phyloP scores from a whole-genome alignment of 73 alveolate species.

The Paramecium tetraurelia region DNA sequence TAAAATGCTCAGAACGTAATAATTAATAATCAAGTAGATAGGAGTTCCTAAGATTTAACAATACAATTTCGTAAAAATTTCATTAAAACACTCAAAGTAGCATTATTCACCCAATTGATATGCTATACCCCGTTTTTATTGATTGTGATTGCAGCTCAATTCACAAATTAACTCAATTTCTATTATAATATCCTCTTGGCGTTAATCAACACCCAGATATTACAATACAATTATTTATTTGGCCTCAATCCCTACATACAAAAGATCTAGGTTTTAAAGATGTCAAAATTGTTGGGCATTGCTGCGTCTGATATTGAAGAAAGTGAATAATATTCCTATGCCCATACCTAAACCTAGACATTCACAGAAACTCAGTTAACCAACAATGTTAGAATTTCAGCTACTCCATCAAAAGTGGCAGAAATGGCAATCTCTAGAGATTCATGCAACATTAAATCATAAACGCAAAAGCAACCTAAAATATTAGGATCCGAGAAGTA shows the following conservation, averaged over 20 bases:
- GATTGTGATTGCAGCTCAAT: not conserved
- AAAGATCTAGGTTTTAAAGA: not conserved
- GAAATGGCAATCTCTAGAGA: slow-evolving; percentile 20
- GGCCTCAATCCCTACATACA: not conserved
- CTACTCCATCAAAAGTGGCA: not conserved
- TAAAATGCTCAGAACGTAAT: not conserved
- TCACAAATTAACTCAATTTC: not conserved
- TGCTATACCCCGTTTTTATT: not conserved
- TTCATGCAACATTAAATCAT: not conserved
- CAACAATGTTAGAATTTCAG: not conserved
- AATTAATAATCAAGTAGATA: not conserved
- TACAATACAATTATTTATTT: not conserved
- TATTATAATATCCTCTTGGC: not conserved
- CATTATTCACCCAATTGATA: not conserved
- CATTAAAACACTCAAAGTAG: not conserved
- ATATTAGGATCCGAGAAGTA: not conserved
- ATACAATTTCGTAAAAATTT: not conserved
- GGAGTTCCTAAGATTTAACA: not conserved
- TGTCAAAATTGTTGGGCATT: not conserved
- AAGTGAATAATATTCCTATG: not conserved
- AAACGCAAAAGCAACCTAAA: not conserved
- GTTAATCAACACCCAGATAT: not conserved
- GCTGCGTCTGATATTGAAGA: slow-evolving; percentile 9
- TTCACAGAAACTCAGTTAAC: not conserved
- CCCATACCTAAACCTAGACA: not conserved